Percentiles rank a stretch among this genome's conserved stretches.
Evolutionary conservation across 768 basidiomycete species (phyloP).

Genomic region (Brasilioporus rufonigricans): DNA sequence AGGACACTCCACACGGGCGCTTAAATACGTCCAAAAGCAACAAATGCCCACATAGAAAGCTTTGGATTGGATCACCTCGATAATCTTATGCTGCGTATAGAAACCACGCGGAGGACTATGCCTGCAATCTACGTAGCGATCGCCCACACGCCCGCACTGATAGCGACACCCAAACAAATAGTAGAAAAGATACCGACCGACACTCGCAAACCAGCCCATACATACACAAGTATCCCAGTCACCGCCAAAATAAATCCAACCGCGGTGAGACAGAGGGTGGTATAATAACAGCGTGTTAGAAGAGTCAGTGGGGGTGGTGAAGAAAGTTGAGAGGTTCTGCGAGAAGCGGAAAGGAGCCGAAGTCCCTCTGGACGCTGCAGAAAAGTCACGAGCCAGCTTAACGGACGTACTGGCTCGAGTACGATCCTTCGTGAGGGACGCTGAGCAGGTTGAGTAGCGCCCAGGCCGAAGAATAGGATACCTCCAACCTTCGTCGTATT

Average conservation of each 20-base stretch:
- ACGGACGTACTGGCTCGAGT: conserved; percentile 13
- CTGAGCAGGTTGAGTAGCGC: conserved; percentile 8
- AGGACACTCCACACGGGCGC: neutral
- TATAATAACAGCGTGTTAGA: conserved; percentile 26
- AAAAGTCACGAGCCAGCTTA: neutral
- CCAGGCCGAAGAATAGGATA: neutral
- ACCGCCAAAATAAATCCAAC: conserved; percentile 26
- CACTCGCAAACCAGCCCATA: conserved; percentile 23
- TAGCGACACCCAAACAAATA: conserved; percentile 21
- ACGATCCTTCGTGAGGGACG: conserved; percentile 13
- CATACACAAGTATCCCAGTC: conserved; percentile 25
- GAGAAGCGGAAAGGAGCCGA: neutral
- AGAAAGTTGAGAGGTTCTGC: neutral
- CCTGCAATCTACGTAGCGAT: conserved; percentile 14
- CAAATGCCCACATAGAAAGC: too few species aligned
- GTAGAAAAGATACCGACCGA: conserved; percentile 30
- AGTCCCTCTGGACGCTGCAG: neutral
- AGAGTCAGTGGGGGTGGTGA: conserved; percentile 19
- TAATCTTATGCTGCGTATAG: neutral
- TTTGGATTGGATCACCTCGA: neutral
- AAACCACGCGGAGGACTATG: neutral
- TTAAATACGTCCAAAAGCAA: neutral
- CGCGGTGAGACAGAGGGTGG: conserved; percentile 22
- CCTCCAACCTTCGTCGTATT: conserved; percentile 9
- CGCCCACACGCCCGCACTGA: conserved; percentile 26